phyloP scores from a whole-genome alignment of 2,329 filamentous ascomycete species.

The Colletotrichum plurivorum region DNA sequence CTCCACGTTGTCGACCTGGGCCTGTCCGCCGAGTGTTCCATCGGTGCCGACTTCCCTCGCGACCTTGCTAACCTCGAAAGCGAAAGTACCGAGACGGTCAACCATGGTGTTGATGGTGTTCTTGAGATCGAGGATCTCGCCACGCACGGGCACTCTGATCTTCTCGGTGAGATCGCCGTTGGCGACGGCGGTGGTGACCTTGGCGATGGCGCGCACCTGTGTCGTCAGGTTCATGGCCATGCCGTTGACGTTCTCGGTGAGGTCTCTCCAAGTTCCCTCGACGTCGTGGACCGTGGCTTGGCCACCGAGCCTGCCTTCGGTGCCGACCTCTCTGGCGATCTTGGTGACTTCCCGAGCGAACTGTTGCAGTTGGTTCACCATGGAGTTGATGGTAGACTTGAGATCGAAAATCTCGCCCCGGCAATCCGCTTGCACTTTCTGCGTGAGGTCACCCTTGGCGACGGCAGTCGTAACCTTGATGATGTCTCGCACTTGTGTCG shows the following conservation, averaged over 20 bases:
- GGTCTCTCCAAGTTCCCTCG: constrained; percentile 95
- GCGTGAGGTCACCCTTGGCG: constrained; percentile 90
- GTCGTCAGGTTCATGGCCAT: constrained; percentile 99
- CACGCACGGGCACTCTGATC: constrained; percentile 92
- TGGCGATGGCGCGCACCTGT: constrained; percentile 97
- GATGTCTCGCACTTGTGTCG: constrained; percentile 94
- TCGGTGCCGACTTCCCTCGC: constrained; percentile 97
- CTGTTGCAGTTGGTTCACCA: constrained; percentile 98
- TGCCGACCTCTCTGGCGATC: constrained; percentile 95
- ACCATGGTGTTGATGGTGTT: constrained; percentile 99
- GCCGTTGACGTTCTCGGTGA: constrained; percentile 96
- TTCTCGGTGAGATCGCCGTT: constrained; percentile 96
- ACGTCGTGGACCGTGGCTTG: constrained; percentile 97
- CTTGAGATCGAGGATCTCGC: constrained; percentile 95
- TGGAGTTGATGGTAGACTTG: constrained; percentile 98
- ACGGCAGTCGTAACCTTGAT: constrained; percentile 83
- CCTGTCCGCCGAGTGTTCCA: constrained; percentile 93
- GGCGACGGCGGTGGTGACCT: constrained; percentile 95
- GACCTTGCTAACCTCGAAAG: constrained; percentile 95
- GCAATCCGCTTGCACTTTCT: constrained; percentile 95
- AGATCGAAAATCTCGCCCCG: constrained; percentile 93
- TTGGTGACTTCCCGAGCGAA: constrained; percentile 98
- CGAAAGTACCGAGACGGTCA: constrained; percentile 94
- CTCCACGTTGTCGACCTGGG: constrained; percentile 93
- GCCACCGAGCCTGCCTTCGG: constrained; percentile 92